phyloP scores from a whole-genome alignment of 2,329 filamentous ascomycete genomes.

The Colletotrichum cuscutae region DNA sequence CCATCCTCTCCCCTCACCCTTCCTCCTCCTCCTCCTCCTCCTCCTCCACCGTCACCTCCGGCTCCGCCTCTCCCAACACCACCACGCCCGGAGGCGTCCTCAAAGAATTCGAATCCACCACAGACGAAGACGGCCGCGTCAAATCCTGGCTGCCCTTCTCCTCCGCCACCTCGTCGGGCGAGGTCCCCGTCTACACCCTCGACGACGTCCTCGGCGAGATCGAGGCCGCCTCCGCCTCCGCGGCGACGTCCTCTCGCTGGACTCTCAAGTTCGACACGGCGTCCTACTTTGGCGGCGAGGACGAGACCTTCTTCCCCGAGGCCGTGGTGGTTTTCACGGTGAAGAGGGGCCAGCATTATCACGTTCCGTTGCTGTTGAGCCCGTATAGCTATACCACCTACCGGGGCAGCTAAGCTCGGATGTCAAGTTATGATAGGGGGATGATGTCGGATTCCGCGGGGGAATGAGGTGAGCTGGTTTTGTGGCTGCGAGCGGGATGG shows the following conservation, averaged over 20 bases:
- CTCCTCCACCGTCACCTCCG: neutral
- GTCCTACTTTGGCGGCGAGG: slow-evolving; percentile 75
- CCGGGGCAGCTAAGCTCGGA: slow-evolving; percentile 69
- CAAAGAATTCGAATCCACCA: slow-evolving; percentile 71
- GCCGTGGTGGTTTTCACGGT: slow-evolving; percentile 65
- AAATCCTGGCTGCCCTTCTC: slow-evolving; percentile 73
- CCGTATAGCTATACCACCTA: slow-evolving; percentile 88
- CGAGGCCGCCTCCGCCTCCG: slow-evolving; percentile 44
- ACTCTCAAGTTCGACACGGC: slow-evolving; percentile 79
- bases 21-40: too few relatives aligned
- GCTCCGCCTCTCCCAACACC: slow-evolving; percentile 38
- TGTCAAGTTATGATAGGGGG: neutral
- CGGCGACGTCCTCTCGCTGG: slow-evolving; percentile 62
- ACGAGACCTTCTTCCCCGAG: slow-evolving; percentile 70
- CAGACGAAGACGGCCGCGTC: slow-evolving; percentile 82
- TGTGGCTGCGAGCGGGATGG: too few relatives aligned
- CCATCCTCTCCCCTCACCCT: slow-evolving; percentile 6
- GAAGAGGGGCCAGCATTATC: slow-evolving; percentile 73
- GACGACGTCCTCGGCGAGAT: slow-evolving; percentile 63
- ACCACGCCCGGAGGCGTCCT: slow-evolving; percentile 46
- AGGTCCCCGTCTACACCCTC: slow-evolving; percentile 68
- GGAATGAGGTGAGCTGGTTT: too few relatives aligned
- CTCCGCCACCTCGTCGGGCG: slow-evolving; percentile 59
- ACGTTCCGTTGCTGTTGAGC: slow-evolving; percentile 81
- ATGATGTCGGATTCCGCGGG: too few relatives aligned